Evolutionary conservation across 2,329 filamentous ascomycete genomes (phyloP).

Genomic region (Alternaria gansuensis): DNA sequence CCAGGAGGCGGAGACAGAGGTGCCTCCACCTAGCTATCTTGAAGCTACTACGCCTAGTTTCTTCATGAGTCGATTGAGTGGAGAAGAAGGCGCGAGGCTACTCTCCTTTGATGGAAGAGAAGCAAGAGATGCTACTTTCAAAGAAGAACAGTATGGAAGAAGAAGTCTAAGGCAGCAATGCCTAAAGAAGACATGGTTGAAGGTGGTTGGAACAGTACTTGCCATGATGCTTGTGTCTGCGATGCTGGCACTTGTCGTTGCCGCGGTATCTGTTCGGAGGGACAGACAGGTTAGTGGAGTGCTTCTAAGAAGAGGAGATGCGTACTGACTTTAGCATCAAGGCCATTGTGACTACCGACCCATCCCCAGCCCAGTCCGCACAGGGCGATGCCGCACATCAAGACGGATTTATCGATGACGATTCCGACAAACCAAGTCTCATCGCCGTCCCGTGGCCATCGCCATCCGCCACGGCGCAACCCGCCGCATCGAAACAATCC

Average conservation of each 20-base stretch:
- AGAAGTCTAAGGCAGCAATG: slow-evolving; percentile 34
- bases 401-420: slow-evolving; percentile 29
- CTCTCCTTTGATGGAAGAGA: slow-evolving; percentile 33
- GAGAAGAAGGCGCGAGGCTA: slow-evolving; percentile 44
- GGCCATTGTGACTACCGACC: slow-evolving; percentile 2
- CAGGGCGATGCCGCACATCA: slow-evolving; percentile 19
- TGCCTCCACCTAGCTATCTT: slow-evolving; percentile 41
- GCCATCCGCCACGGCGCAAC: slow-evolving; percentile 21
- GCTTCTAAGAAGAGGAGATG: background rate
- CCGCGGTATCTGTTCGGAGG: slow-evolving; percentile 27
- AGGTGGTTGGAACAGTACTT: slow-evolving; percentile 32
- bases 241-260: slow-evolving; percentile 35
- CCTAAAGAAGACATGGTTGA: slow-evolving; percentile 34
- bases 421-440: slow-evolving; percentile 21
- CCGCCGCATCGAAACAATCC: slow-evolving; percentile 22
- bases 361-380: slow-evolving; percentile 27
- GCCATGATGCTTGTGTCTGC: slow-evolving; percentile 35
- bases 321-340: slow-evolving; percentile 16
- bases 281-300: slow-evolving; percentile 31
- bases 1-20: slow-evolving; percentile 25
- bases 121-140: slow-evolving; percentile 30
- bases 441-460: slow-evolving; percentile 30
- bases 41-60: slow-evolving; percentile 49
- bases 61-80: slow-evolving; percentile 39
- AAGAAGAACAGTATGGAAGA: slow-evolving; percentile 36